phyloP scores from a whole-genome alignment of 768 basidiomycete genomes.

The Hericium rajendrae region DNA sequence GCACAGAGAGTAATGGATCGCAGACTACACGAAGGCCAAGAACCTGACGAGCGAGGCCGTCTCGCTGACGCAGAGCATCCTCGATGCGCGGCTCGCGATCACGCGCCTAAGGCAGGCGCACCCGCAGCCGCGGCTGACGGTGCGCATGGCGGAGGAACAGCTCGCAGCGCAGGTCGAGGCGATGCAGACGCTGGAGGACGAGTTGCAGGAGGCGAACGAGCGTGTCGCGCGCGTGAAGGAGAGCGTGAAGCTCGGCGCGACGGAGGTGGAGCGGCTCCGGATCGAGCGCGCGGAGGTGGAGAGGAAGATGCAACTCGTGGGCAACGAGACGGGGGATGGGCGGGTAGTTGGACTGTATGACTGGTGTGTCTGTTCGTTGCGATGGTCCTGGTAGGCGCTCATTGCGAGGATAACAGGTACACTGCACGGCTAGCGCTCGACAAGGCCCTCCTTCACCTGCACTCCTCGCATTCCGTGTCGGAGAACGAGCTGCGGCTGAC shows the following conservation, averaged over 20 bases:
- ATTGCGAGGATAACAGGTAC: constrained; percentile 39
- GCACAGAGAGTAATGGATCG: neutral
- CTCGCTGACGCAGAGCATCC: constrained; percentile 61
- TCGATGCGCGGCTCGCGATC: constrained; percentile 73
- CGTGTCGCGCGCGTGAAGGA: constrained; percentile 47
- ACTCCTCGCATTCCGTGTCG: constrained; percentile 47
- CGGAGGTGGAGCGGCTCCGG: constrained; percentile 49
- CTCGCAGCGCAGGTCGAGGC: constrained; percentile 68
- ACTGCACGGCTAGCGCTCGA: constrained; percentile 60
- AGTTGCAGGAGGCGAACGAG: constrained; percentile 44
- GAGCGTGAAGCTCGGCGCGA: constrained; percentile 44
- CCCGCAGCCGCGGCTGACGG: constrained; percentile 71
- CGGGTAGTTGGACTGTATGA: constrained; percentile 57
- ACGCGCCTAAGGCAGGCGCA: constrained; percentile 75
- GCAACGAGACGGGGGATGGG: constrained; percentile 48
- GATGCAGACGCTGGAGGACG: constrained; percentile 69
- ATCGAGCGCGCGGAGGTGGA: constrained; percentile 60
- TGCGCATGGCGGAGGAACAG: constrained; percentile 61
- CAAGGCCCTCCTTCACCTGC: constrained; percentile 48
- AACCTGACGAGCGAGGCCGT: constrained; percentile 44
- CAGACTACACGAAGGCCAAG: constrained; percentile 55
- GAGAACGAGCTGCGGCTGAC: constrained; percentile 72
- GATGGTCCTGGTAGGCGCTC: neutral
- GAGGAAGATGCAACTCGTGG: constrained; percentile 48
- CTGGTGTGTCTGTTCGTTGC: constrained; percentile 37